These are phyloP conservation scores for Catunica adiposa DNA, from an alignment of 2,329 filamentous ascomycete genomes.

Conservation along the genomic window DNA sequence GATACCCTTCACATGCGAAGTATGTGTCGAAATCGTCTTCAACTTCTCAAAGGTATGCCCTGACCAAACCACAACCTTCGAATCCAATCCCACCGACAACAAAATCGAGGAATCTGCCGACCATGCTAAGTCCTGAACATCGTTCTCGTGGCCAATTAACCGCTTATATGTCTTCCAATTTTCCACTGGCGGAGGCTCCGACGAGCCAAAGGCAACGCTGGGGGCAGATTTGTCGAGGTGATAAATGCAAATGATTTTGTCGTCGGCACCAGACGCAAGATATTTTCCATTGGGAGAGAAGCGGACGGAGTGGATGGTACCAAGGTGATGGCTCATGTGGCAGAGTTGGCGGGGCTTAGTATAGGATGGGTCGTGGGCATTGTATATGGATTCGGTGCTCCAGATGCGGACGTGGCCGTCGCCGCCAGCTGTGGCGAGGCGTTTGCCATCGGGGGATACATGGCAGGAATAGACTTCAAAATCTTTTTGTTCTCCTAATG, in stretches of 20 bases:
- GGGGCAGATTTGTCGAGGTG: constrained; percentile 71
- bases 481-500: constrained; percentile 72
- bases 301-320: constrained; percentile 90
- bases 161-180: constrained; percentile 95
- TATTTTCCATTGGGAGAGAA: constrained; percentile 94
- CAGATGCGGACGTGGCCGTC: constrained; percentile 96
- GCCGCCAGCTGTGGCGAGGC: constrained; percentile 86
- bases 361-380: constrained; percentile 55
- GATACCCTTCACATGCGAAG: constrained; percentile 96
- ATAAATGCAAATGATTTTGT: constrained; percentile 98
- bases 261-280: constrained; percentile 89
- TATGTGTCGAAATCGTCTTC: constrained; percentile 81
- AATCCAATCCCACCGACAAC: constrained; percentile 90
- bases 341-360: constrained; percentile 79
- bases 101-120: constrained; percentile 89
- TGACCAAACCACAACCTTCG: constrained; percentile 96
- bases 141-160: constrained; percentile 92
- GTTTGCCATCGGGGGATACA: constrained; percentile 82
- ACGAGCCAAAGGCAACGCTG: constrained; percentile 65
- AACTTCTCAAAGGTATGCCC: constrained; percentile 96
- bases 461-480: constrained; percentile 98
- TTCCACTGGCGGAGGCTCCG: constrained; percentile 83
- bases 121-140: constrained; percentile 96
- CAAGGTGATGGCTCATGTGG: constrained; percentile 95
- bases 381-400: constrained; percentile 88